Evolutionary conservation across 306 rosid genomes (phyloP).

Genomic region (Vicia villosa): DNA sequence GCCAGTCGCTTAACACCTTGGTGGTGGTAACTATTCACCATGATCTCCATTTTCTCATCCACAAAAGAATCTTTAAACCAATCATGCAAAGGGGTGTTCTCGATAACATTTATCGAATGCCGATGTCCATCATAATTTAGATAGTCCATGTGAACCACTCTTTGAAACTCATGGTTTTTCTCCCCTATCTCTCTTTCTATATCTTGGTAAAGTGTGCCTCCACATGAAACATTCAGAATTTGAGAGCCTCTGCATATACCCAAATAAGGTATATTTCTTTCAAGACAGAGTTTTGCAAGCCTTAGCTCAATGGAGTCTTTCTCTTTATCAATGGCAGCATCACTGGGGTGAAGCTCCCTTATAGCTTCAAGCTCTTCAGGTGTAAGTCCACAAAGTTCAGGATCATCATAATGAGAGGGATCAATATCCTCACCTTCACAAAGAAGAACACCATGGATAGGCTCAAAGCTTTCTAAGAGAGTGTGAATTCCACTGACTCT

Average conservation of each 20-base stretch:
- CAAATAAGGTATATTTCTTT: constrained; percentile 68
- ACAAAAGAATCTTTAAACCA: constrained; percentile 49
- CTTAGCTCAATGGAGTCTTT: constrained; percentile 73
- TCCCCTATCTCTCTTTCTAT: constrained; percentile 55
- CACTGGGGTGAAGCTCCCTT: constrained; percentile 63
- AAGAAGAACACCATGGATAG: constrained; percentile 82
- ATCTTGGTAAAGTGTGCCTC: constrained; percentile 73
- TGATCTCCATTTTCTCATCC: constrained; percentile 44
- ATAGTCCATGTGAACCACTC: constrained; percentile 60
- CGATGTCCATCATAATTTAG: constrained; percentile 55
- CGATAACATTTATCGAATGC: constrained; percentile 32
- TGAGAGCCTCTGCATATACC: constrained; percentile 84
- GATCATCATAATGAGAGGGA: constrained; percentile 67
- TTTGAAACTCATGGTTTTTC: constrained; percentile 31
- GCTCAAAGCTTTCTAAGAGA: constrained; percentile 73
- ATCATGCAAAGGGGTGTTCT: constrained; percentile 40
- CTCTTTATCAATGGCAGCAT: constrained; percentile 66
- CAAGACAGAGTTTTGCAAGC: constrained; percentile 70
- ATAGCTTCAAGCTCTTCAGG: constrained; percentile 60
- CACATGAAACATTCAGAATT: constrained; percentile 74
- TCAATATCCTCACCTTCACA: constrained; percentile 87
- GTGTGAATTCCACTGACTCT: constrained; percentile 66
- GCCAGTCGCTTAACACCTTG: constrained; percentile 49
- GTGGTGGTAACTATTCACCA: constrained; percentile 58
- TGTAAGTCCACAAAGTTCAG: constrained; percentile 48